Percentiles rank a stretch among this genome's conserved stretches.
Evolutionary conservation across 2,329 filamentous ascomycete genomes (phyloP).

Genomic region (Colletotrichum filicis): DNA sequence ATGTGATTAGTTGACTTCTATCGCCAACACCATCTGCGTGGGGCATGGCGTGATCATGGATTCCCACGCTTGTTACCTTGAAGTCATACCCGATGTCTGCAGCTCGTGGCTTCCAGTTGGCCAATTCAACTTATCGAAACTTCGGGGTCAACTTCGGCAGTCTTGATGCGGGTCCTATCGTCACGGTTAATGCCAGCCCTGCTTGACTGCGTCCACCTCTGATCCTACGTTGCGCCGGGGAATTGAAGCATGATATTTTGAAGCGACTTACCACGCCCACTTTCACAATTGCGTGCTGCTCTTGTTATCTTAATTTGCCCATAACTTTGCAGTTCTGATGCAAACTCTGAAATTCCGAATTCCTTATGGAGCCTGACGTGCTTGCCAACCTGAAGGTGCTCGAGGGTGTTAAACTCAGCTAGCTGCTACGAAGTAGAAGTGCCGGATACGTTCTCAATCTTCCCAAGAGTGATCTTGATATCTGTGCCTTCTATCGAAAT

Average conservation of each 20-base stretch:
- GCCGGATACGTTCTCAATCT: not conserved
- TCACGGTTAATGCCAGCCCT: conserved; percentile 4
- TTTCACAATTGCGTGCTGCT: conserved; percentile 14
- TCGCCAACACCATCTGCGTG: conserved; percentile 22
- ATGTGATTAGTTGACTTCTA: not conserved
- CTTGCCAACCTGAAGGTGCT: not conserved
- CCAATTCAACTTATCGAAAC: not conserved
- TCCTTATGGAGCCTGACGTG: conserved; percentile 23
- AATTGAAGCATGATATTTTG: not conserved
- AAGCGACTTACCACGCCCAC: not conserved
- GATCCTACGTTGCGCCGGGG: conserved; percentile 2
- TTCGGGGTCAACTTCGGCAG: not conserved
- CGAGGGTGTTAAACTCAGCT: not conserved
- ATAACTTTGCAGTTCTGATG: not conserved
- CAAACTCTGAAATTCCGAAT: conserved; percentile 22
- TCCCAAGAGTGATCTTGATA: not conserved
- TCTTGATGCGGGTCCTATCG: not conserved
- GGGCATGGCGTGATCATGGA: conserved; percentile 28
- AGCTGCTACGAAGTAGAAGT: not conserved
- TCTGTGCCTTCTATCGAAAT: not conserved
- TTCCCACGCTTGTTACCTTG: not conserved
- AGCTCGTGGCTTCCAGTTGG: not conserved
- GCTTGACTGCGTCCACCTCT: conserved; percentile 9
- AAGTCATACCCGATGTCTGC: not conserved
- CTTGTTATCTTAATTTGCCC: not conserved